Evolutionary conservation across 805 yeast species (phyloP).

Genomic region (Teunomyces lycoperdinae): DNA sequence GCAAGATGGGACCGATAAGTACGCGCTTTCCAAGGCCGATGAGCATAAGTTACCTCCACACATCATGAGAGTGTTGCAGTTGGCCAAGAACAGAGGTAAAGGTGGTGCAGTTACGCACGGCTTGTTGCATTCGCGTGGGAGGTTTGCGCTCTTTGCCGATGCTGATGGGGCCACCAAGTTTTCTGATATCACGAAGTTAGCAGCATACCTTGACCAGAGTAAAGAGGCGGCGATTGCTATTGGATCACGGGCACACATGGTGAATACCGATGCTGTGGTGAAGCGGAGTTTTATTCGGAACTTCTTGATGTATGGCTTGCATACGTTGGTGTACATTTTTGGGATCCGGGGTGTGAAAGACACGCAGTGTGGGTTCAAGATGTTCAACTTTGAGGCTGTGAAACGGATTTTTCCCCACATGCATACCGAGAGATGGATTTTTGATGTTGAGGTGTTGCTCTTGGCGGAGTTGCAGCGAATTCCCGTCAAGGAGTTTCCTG

Average conservation of each 20-base stretch:
- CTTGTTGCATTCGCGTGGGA: conserved; percentile 69
- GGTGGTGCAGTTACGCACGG: conserved; percentile 96
- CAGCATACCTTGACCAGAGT: conserved; percentile 37
- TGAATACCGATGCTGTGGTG: conserved; percentile 93
- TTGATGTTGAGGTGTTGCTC: conserved; percentile 89
- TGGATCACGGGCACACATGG: conserved; percentile 97
- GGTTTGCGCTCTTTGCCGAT: conserved; percentile 82
- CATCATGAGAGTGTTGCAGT: conserved; percentile 64
- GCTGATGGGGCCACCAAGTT: conserved; percentile 96
- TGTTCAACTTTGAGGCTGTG: conserved; percentile 74
- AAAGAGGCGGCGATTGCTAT: conserved; percentile 62
- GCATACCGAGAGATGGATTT: conserved; percentile 98
- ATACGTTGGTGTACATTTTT: conserved; percentile 78
- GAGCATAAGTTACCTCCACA: conserved; percentile 52
- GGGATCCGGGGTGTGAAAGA: conserved; percentile 86
- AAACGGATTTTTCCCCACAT: conserved; percentile 72
- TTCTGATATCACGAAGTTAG: conserved; percentile 57
- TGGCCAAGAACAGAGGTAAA: conserved; percentile 82
- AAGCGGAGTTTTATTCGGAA: conserved; percentile 85
- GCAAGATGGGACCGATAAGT: conserved; percentile 70
- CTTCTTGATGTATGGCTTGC: conserved; percentile 89
- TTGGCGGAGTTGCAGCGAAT: conserved; percentile 72
- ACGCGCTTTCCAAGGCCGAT: conserved; percentile 61
- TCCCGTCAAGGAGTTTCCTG: conserved; percentile 72
- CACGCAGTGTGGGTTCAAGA: conserved; percentile 96